Base-by-base conservation (phyloP, 768 basidiomycete genomes). In the Lactarius vividus region DNA sequence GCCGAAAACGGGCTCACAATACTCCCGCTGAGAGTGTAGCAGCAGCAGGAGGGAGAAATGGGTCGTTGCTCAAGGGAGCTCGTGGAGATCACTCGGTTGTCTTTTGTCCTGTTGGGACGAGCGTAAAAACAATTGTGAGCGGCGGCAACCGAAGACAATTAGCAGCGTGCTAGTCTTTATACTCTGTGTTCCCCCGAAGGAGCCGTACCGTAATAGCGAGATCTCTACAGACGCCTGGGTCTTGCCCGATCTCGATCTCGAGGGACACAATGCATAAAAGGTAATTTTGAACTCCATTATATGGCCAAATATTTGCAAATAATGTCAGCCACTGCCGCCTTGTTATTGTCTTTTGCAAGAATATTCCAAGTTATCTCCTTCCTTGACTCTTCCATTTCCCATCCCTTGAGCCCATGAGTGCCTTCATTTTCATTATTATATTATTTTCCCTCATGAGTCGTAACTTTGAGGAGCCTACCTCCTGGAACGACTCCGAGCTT, bases 141-240 rank as follows among this genome's bases (percentile, higher is more conserved):
- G 62, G 69, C 61, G 57, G 69, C 69, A 70, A 69, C 64, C 63
- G 69, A 69, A 46, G 57, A 67, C 66, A 65, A 70, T 67, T 69
- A 70, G 63, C 55, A 59, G 64, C 29, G 52, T 40, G 54, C 54
- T 23, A 62, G 64, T 8, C 63, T 70, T 70, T 70, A 70, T 70
- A 70, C 35, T 54, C 59, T 20, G 39, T 29, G 28, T 49, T 46
- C 57, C 61, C 57, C 67, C 67, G 67, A 69, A 64, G 37, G 31
- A 26, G 13, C 49, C 11, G 46, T 52, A 63, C 67, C 69, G 69
- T 70, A 70, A 70, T 64, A 39, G 23, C 58, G 26, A 70, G 63
- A 70, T 68, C 66, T 64, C 28, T 57, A 46, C 59, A 55, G 44
- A 40, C 37, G 60, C 18, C 39, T 42, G 18, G 56, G 16, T 28